Evolutionary conservation across 352 stramenopile genomes (phyloP).

Genomic region (Pythium aristosporum): DNA sequence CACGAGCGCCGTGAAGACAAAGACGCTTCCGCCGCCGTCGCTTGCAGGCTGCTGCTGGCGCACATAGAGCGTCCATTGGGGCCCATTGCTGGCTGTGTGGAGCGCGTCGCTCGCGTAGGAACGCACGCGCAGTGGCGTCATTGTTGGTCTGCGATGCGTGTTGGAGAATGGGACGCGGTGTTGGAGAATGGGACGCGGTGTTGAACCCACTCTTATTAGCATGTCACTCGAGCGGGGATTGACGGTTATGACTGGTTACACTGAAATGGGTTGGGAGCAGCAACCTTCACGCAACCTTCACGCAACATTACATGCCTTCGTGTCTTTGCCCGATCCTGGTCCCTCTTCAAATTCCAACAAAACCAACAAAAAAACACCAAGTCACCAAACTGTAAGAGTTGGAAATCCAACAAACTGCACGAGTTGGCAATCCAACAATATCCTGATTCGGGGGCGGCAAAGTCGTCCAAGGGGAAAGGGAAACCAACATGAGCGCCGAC

Average conservation of each 20-base stretch:
- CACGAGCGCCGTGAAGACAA: constrained; percentile 42
- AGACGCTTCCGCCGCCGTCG: not conserved
- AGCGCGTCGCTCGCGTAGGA: constrained; percentile 38
- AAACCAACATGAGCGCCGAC: constrained; percentile 18
- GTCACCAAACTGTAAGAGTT: no score
- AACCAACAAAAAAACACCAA: no score
- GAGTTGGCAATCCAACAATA: not conserved
- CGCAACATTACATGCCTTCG: constrained; percentile 13
- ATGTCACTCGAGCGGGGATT: not conserved
- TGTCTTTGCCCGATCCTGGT: constrained; percentile 18
- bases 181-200: constrained; percentile 2
- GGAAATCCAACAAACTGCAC: no score
- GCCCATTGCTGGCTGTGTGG: not conserved
- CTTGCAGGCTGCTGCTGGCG: constrained; percentile 18
- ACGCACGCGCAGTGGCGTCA: constrained; percentile 10
- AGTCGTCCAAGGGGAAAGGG: constrained; percentile 4
- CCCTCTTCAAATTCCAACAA: not conserved
- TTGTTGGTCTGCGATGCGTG: not conserved
- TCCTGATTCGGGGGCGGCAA: not conserved
- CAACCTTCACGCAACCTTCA: constrained; percentile 22
- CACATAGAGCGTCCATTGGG: constrained; percentile 47
- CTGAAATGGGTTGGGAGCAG: not conserved
- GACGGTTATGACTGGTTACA: constrained; percentile 10
- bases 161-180: not conserved
- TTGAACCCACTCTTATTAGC: constrained; percentile 5